Evolutionary conservation across 805 yeast species (phyloP), one percentile per base, ranked within the genome.

Genomic region (Wickerhamiella allomyrinae): DNA sequence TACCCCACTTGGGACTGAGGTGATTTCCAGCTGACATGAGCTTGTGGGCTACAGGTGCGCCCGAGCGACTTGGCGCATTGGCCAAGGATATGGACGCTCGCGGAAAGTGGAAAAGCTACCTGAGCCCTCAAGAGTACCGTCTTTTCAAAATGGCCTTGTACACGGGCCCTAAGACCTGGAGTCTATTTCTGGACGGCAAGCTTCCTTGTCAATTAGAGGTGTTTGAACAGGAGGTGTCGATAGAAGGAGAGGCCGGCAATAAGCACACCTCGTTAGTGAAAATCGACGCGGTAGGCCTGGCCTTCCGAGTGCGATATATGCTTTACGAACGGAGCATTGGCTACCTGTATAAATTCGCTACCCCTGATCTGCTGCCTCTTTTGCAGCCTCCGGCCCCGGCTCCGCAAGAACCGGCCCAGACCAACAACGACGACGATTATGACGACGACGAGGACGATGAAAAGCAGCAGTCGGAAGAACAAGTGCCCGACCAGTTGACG

Each of bases 251-350:
- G n/a, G 14, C 37, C 13, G 31, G 2, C 6, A 17, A 27, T 3
- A 13, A 27, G 15, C 38, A 24, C 22, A 36, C 37, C n/a, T 20
- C 41, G 7, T 29, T 41, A 5, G 39, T 45, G 1, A 49, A 49
- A n/a, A 41, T 62, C 10, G 67, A 64, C 41, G 46, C 59, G 10
- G 48, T 59, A 10, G 49, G 50, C 23, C 48, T 63, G 36, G 63
- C 68, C 29, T 55, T 62, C 37, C 55, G 64, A 25, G 60, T 65
- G 8, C 47, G 69, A 17, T 63, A 60, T 40, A 65, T 65, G 69
- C 55, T 65, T 14, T 65, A 55, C 48, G 69, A 63, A 40, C 52
- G 48, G 41, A 31, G 36, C 2, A 35, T 44, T 19, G 43, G 41
- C 19, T 40, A 42, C 33, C 14, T 40, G 11, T 34, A 27, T 20